Percentiles rank a stretch among this genome's conserved stretches.
phyloP scores from a whole-genome alignment of 495 filamentous ascomycete genomes.

The Platismatia glauca region DNA sequence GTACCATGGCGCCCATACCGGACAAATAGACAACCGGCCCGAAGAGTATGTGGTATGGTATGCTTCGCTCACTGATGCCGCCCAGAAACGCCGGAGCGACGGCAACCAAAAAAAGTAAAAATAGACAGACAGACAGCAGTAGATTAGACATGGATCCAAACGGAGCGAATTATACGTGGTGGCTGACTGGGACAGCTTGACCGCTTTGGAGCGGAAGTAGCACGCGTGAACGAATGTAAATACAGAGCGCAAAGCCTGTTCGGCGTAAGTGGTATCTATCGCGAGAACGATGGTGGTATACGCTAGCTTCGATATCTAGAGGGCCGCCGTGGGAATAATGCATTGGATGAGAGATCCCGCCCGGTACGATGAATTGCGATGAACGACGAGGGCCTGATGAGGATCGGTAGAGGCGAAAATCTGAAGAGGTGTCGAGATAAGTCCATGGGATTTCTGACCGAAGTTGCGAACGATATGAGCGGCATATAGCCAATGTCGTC shows the following conservation, averaged over 20 bases:
- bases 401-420: not conserved
- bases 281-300: conserved; percentile 4
- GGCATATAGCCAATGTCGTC: not conserved
- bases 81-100: not conserved
- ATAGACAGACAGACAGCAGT: not conserved
- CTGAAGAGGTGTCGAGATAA: not conserved
- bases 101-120: not conserved
- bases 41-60: not conserved
- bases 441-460: not conserved
- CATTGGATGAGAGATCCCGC: conserved; percentile 2
- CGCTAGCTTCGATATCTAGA: not conserved
- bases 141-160: not conserved
- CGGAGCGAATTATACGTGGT: conserved; percentile 6
- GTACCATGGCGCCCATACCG: not conserved
- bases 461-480: not conserved
- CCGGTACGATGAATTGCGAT: not conserved
- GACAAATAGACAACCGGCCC: not conserved
- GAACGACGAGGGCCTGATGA: not conserved
- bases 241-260: not conserved
- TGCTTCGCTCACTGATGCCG: not conserved
- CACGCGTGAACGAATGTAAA: not conserved
- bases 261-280: conserved; percentile 1
- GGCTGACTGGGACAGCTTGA: not conserved
- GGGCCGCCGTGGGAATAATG: conserved; percentile 13
- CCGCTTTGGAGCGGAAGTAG: not conserved